Percentiles rank a stretch among this genome's conserved stretches.
These are phyloP conservation scores for Phytophthora constricta DNA, from an alignment of 352 stramenopile genomes.

Conservation along the genomic window DNA sequence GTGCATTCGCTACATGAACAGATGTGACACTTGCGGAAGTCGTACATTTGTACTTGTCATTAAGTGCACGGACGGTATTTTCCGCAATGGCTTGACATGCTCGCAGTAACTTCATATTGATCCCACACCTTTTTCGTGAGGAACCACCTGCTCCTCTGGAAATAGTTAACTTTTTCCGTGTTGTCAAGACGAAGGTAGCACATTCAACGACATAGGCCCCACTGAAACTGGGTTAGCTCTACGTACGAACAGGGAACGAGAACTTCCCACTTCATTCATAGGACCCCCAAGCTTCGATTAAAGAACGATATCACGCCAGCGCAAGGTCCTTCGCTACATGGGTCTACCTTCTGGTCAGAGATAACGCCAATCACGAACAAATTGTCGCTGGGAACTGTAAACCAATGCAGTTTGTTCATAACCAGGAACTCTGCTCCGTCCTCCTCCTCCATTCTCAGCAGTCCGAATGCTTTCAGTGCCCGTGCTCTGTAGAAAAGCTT, in stretches of 20 bases:
- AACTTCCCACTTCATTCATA: neutral
- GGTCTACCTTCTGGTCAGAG: conserved; percentile 8
- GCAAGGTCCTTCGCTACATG: conserved; percentile 9
- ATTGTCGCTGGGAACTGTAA: conserved; percentile 13
- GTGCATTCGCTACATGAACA: too few species aligned
- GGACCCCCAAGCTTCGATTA: neutral
- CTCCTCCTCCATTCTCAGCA: conserved; percentile 17
- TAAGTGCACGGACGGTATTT: too few species aligned
- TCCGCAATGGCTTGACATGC: too few species aligned
- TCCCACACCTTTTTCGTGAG: neutral
- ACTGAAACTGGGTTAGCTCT: neutral
- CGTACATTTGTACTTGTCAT: too few species aligned
- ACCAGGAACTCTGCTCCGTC: conserved; percentile 15
- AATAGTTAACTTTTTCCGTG: neutral
- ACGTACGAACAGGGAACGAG: neutral
- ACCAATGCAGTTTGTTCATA: conserved; percentile 22
- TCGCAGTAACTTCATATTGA: neutral
- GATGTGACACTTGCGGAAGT: too few species aligned
- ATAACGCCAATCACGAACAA: conserved; percentile 23
- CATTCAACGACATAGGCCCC: neutral
- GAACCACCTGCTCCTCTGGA: neutral
- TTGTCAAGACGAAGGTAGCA: neutral
- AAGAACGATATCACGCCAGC: conserved; percentile 2
- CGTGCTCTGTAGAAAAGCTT: conserved; percentile 18
- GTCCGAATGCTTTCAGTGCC: conserved; percentile 14